Evolutionary conservation across 306 rosid genomes (phyloP).

Genomic region (Prunus padus): DNA sequence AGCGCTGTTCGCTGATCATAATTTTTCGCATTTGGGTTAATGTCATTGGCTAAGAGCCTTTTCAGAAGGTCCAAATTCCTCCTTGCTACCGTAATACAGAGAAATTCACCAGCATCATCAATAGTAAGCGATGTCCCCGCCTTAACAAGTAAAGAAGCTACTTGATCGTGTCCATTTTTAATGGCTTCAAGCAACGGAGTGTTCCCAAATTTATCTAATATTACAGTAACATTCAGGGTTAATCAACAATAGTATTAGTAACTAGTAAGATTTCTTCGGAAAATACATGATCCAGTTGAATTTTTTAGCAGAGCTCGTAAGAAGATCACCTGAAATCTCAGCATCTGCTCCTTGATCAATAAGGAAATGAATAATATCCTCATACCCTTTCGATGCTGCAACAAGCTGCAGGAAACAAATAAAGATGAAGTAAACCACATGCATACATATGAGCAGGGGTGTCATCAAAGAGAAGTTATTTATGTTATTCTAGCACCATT

Average conservation of each 20-base stretch:
- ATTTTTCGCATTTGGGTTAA: slow-evolving; percentile 63
- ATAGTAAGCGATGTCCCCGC: slow-evolving; percentile 51
- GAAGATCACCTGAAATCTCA: slow-evolving; percentile 43
- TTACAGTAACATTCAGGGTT: neutral
- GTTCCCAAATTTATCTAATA: slow-evolving; percentile 57
- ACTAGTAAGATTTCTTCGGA: neutral
- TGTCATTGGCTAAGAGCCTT: slow-evolving; percentile 44
- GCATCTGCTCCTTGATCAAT: slow-evolving; percentile 42
- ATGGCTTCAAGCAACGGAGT: slow-evolving; percentile 70
- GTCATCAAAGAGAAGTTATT: neutral
- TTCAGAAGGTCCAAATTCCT: slow-evolving; percentile 39
- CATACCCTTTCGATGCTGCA: slow-evolving; percentile 57
- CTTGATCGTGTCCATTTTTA: slow-evolving; percentile 51
- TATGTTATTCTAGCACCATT: neutral
- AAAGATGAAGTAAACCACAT: neutral
- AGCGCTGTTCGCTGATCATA: slow-evolving; percentile 60
- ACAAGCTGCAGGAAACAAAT: slow-evolving; percentile 40
- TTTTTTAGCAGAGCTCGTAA: neutral
- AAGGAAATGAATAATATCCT: slow-evolving; percentile 50
- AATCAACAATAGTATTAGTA: slow-evolving; percentile 3
- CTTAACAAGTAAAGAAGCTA: slow-evolving; percentile 40
- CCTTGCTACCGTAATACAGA: slow-evolving; percentile 48
- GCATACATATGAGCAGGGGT: neutral
- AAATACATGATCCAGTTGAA: neutral
- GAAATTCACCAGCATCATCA: slow-evolving; percentile 57